Evolutionary conservation across 1,284 basidiomycete species (phyloP).

Genomic region (Ceratobasidium sp.): DNA sequence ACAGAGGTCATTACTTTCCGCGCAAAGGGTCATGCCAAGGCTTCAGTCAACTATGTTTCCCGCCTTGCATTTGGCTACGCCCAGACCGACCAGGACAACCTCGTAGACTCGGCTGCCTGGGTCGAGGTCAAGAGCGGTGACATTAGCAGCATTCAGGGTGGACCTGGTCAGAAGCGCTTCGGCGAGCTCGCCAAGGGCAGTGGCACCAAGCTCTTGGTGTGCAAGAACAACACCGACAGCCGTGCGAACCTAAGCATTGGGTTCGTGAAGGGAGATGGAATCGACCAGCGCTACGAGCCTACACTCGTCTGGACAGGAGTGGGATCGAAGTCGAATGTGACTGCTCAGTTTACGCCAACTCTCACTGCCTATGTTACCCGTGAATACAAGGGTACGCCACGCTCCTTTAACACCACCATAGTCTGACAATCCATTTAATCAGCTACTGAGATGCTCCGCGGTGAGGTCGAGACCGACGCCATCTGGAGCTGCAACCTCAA

Average conservation of each 20-base stretch:
- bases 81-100: slow-evolving; percentile 2
- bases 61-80: slow-evolving; percentile 8
- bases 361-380: too few relatives aligned
- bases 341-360: too few relatives aligned
- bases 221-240: neutral
- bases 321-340: too few relatives aligned
- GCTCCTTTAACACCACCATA: too few relatives aligned
- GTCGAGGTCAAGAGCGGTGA: too few relatives aligned
- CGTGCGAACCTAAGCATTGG: slow-evolving; percentile 19
- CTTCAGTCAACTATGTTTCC: neutral
- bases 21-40: too few relatives aligned
- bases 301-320: too few relatives aligned
- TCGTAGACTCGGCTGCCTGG: slow-evolving; percentile 4
- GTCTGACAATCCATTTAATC: neutral
- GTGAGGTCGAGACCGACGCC: slow-evolving; percentile 25
- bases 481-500: too few relatives aligned
- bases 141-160: neutral
- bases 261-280: slow-evolving; percentile 25
- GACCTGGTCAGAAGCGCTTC: neutral
- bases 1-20: slow-evolving; percentile 21
- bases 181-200: slow-evolving; percentile 1
- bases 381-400: too few relatives aligned
- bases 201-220: slow-evolving; percentile 5
- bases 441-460: slow-evolving; percentile 14
- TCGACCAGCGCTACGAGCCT: too few relatives aligned